phyloP scores from a whole-genome alignment of 2,329 filamentous ascomycete species.

The Cytospora mali region DNA sequence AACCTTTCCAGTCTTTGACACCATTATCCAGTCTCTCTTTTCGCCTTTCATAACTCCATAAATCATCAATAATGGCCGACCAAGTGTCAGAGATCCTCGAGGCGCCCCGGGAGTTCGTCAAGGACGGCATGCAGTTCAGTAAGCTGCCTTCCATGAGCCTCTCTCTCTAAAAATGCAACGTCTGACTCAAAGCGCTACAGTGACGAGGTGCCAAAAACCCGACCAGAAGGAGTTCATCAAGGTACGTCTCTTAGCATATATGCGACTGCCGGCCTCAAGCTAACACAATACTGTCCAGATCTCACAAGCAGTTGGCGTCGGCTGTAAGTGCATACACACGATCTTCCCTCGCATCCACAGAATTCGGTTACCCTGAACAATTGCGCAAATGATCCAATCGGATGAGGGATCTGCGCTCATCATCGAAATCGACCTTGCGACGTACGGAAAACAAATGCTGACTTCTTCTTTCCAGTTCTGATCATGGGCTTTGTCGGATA shows the following conservation, averaged over 20 bases:
- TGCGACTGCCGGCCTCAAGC: background rate
- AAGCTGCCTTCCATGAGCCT: slow-evolving; percentile 37
- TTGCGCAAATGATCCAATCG: background rate
- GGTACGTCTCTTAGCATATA: slow-evolving; percentile 36
- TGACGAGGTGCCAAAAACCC: slow-evolving; percentile 39
- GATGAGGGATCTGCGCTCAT: background rate
- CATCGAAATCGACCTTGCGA: background rate
- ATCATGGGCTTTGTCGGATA: slow-evolving; percentile 73
- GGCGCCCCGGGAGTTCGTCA: slow-evolving; percentile 66
- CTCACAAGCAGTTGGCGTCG: slow-evolving; percentile 63
- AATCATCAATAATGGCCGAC: slow-evolving; percentile 58
- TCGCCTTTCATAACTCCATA: background rate
- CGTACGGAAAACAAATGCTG: slow-evolving; percentile 1
- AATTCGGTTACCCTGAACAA: background rate
- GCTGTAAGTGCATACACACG: slow-evolving; percentile 43
- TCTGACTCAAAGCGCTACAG: background rate
- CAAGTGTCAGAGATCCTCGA: slow-evolving; percentile 72
- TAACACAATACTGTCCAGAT: slow-evolving; percentile 37
- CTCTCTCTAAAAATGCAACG: slow-evolving; percentile 48
- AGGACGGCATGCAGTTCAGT: slow-evolving; percentile 64
- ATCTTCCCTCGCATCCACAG: background rate
- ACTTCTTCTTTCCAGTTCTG: slow-evolving; percentile 45
- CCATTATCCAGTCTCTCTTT: slow-evolving; percentile 10
- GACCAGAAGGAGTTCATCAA: slow-evolving; percentile 58
- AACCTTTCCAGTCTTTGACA: background rate